phyloP scores from a whole-genome alignment of 2,329 filamentous ascomycete genomes.

The Ustilaginoidea virens region DNA sequence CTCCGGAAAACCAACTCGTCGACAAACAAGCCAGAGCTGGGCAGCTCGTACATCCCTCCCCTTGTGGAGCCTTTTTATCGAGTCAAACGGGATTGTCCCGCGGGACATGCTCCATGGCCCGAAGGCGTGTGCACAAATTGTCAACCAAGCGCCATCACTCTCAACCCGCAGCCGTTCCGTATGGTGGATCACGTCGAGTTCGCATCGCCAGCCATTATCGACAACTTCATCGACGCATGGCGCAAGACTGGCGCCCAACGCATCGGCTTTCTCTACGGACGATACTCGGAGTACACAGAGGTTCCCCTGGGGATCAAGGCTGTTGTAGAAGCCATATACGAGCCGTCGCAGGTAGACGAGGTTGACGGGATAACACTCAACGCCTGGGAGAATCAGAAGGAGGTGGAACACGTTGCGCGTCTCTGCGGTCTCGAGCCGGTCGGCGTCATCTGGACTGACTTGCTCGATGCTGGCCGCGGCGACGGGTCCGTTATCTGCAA shows the following conservation, averaged over 20 bases:
- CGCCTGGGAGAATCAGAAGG: slow-evolving; percentile 72
- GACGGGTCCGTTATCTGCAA: slow-evolving; percentile 89
- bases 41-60: slow-evolving; percentile 90
- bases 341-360: slow-evolving; percentile 83
- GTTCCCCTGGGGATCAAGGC: slow-evolving; percentile 91
- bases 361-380: slow-evolving; percentile 73
- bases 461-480: slow-evolving; percentile 64
- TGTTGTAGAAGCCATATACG: slow-evolving; percentile 92
- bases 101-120: slow-evolving; percentile 84
- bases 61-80: slow-evolving; percentile 86
- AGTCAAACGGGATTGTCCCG: slow-evolving; percentile 77
- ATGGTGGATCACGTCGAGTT: slow-evolving; percentile 99
- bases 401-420: slow-evolving; percentile 65
- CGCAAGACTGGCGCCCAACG: slow-evolving; percentile 71
- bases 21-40: slow-evolving; percentile 90
- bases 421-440: slow-evolving; percentile 77
- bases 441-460: slow-evolving; percentile 88
- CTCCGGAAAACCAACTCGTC: slow-evolving; percentile 89
- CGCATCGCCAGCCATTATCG: slow-evolving; percentile 66
- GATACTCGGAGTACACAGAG: slow-evolving; percentile 79
- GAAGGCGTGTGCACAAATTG: slow-evolving; percentile 97
- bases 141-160: slow-evolving; percentile 88
- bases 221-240: slow-evolving; percentile 88
- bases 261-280: slow-evolving; percentile 80
- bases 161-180: slow-evolving; percentile 85